phyloP scores from a whole-genome alignment of 2,329 filamentous ascomycete genomes.

The Rutstroemia sydowiana region DNA sequence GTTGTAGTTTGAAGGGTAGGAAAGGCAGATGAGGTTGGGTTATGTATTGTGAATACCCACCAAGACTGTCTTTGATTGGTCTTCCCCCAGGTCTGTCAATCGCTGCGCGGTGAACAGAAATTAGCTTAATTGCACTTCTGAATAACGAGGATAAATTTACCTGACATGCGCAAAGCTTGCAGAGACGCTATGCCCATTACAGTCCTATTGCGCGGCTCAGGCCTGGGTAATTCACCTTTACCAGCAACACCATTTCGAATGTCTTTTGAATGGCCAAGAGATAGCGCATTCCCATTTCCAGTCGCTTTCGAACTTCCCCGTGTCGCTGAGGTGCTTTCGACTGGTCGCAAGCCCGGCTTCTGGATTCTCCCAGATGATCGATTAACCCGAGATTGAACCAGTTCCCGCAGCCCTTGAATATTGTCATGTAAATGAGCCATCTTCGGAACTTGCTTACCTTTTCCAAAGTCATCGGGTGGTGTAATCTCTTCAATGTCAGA shows the following conservation, averaged over 20 bases:
- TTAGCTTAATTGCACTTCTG: too few species aligned
- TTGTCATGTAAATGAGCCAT: too few species aligned
- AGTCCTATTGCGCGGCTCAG: neutral
- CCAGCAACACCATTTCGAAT: neutral
- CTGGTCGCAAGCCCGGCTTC: neutral
- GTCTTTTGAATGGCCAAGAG: neutral
- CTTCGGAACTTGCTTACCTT: neutral
- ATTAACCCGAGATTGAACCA: neutral
- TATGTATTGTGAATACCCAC: neutral
- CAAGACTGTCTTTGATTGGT: neutral
- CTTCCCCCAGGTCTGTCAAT: neutral
- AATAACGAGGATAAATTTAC: neutral
- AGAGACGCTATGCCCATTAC: neutral
- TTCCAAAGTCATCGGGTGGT: neutral
- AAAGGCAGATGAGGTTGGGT: neutral
- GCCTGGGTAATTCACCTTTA: neutral
- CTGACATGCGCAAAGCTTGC: neutral
- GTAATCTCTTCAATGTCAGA: neutral
- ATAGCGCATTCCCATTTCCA: neutral
- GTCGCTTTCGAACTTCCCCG: neutral
- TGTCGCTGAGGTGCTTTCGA: neutral
- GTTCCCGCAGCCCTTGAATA: neutral
- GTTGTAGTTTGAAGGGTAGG: constrained; percentile 14
- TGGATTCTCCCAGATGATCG: neutral
- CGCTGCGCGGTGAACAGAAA: neutral